phyloP scores from a whole-genome alignment of 2,329 filamentous ascomycete species.

The Dothistroma septosporum region DNA sequence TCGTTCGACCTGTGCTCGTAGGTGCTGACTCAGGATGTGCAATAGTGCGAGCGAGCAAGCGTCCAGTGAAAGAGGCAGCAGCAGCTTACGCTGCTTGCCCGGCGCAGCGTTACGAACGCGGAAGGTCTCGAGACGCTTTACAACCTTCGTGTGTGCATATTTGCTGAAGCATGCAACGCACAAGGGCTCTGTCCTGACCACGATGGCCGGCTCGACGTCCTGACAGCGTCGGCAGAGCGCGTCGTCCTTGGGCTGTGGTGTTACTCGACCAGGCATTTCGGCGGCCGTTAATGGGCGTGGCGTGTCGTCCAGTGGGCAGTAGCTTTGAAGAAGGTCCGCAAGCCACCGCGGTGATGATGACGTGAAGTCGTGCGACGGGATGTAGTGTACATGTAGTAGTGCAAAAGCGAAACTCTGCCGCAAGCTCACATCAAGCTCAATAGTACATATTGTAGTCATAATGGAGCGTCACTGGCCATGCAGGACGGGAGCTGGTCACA shows the following conservation, averaged over 20 bases:
- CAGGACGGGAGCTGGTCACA: neutral
- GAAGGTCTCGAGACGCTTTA: conserved; percentile 71
- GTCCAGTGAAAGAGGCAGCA: conserved; percentile 80
- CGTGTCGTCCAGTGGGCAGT: neutral
- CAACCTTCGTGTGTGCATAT: conserved; percentile 73
- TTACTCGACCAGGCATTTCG: conserved; percentile 26
- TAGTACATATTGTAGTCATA: no score
- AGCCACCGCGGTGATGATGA: neutral
- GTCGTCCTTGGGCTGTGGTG: conserved; percentile 19
- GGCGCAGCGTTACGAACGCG: conserved; percentile 46
- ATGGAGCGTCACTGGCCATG: no score
- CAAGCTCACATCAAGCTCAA: no score
- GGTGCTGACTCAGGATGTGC: conserved; percentile 68
- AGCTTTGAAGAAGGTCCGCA: neutral
- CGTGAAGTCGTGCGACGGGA: neutral
- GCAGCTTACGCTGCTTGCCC: conserved; percentile 52
- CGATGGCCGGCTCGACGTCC: conserved; percentile 47
- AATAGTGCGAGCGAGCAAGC: conserved; percentile 74
- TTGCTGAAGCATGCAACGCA: conserved; percentile 70
- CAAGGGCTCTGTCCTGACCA: conserved; percentile 56
- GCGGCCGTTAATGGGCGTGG: neutral
- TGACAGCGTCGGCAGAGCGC: conserved; percentile 56
- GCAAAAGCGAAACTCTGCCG: no score
- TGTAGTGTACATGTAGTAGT: no score
- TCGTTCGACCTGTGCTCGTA: conserved; percentile 60